Conservation (phyloP, 441 rosid genomes). For the Macaranga tanarius region DNA sequence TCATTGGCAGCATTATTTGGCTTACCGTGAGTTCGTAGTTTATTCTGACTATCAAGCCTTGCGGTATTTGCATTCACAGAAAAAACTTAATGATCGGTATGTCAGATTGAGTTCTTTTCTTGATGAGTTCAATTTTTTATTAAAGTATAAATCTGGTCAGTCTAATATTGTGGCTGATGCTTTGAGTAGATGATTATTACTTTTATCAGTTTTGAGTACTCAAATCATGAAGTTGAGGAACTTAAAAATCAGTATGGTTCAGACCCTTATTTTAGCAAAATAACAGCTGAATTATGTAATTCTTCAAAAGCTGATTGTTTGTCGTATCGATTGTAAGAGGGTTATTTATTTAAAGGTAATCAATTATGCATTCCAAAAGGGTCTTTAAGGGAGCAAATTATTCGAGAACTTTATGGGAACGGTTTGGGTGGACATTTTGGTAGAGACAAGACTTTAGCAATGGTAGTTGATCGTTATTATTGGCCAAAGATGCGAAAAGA, state of each 20-base stretch:
- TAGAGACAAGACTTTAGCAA: background rate
- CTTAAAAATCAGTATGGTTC: constrained; percentile 2
- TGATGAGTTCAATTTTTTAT: background rate
- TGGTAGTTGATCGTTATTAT: constrained; percentile 3
- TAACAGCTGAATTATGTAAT: background rate
- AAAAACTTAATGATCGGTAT: background rate
- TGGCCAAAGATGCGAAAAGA: background rate
- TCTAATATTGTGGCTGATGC: background rate
- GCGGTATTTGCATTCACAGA: background rate
- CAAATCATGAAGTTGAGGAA: background rate
- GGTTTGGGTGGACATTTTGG: constrained; percentile 16
- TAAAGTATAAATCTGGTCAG: constrained; percentile 3
- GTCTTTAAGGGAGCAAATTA: background rate
- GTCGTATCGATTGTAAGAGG: constrained; percentile 1
- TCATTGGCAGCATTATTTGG: constrained; percentile 11
- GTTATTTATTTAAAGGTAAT: constrained; percentile 10
- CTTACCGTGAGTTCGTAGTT: background rate
- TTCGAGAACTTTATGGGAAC: constrained; percentile 10
- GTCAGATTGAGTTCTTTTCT: background rate
- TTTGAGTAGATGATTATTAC: background rate
- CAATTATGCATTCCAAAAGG: too few species aligned
- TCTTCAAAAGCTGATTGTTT: background rate
- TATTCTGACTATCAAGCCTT: constrained; percentile 10
- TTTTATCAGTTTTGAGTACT: background rate
- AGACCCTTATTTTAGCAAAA: background rate